Percentiles rank a stretch among this genome's conserved stretches.
phyloP scores from a whole-genome alignment of 441 rosid genomes.

The Breynia disticha region DNA sequence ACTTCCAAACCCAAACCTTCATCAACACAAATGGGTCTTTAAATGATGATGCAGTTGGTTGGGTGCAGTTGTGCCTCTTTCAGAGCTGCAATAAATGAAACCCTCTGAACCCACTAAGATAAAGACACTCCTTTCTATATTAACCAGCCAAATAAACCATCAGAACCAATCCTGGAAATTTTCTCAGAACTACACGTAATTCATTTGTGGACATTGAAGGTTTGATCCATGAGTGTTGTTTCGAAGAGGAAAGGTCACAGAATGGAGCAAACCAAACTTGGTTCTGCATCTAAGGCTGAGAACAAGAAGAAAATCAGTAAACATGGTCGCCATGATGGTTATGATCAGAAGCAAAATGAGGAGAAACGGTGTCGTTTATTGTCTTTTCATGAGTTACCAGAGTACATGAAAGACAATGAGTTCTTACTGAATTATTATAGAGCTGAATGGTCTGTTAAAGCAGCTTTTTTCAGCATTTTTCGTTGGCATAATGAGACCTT shows the following conservation, averaged over 20 bases:
- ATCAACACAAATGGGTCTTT: conserved; percentile 1
- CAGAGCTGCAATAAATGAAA: conserved; percentile 5
- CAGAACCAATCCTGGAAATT: neutral
- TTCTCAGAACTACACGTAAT: no score
- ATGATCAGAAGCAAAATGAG: conserved; percentile 5
- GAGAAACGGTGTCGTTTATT: conserved; percentile 27
- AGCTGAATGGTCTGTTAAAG: conserved; percentile 61
- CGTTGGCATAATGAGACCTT: conserved; percentile 90
- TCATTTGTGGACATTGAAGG: neutral
- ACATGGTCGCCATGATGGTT: conserved; percentile 1
- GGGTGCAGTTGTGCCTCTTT: conserved; percentile 7
- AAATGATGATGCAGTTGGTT: conserved; percentile 26
- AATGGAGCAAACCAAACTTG: conserved; percentile 7
- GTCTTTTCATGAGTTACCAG: conserved; percentile 71
- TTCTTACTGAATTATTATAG: conserved; percentile 58
- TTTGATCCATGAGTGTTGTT: neutral
- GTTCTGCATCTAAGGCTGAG: neutral
- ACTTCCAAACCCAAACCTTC: no score
- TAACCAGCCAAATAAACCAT: neutral
- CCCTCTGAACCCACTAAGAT: neutral
- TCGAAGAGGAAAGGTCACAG: conserved; percentile 6
- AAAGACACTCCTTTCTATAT: neutral
- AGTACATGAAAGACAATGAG: conserved; percentile 86
- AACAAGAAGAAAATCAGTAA: conserved; percentile 4
- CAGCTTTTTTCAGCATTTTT: conserved; percentile 66